Percentiles rank a stretch among this genome's conserved stretches.
Evolutionary conservation across 768 basidiomycete genomes (phyloP).

Genomic region (Phanerodontia chrysosporium): DNA sequence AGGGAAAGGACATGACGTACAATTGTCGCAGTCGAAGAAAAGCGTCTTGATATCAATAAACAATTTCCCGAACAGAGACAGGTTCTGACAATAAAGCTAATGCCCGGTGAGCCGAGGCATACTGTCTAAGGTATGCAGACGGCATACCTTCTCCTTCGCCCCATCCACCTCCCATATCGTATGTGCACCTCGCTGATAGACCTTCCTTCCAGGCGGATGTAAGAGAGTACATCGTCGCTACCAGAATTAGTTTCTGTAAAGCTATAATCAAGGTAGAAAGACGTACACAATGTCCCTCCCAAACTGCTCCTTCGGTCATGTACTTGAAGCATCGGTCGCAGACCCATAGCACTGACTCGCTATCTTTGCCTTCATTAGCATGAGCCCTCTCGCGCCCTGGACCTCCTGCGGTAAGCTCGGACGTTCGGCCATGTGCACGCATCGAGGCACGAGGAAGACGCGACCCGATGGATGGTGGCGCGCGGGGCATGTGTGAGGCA

Average conservation of each 20-base stretch:
- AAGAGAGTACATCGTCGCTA: slow-evolving; percentile 65
- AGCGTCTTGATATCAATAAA: slow-evolving; percentile 98
- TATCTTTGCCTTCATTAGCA: slow-evolving; percentile 34
- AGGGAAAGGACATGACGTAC: slow-evolving; percentile 38
- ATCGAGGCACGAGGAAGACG: slow-evolving; percentile 27
- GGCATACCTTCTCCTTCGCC: slow-evolving; percentile 73
- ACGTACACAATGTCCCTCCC: slow-evolving; percentile 67
- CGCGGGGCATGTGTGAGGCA: slow-evolving; percentile 35
- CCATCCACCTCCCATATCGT: slow-evolving; percentile 97
- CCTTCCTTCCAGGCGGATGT: slow-evolving; percentile 83
- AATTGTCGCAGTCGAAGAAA: slow-evolving; percentile 86
- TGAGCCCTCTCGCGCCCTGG: slow-evolving; percentile 33
- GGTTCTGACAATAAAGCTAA: slow-evolving; percentile 93
- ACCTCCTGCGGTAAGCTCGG: slow-evolving; percentile 66
- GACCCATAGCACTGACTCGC: slow-evolving; percentile 66
- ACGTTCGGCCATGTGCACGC: slow-evolving; percentile 68
- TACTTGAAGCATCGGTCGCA: slow-evolving; percentile 98
- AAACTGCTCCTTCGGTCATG: slow-evolving; percentile 68
- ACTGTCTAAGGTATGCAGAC: too few species aligned
- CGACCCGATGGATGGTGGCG: slow-evolving; percentile 28
- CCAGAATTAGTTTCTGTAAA: slow-evolving; percentile 11
- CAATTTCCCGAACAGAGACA: slow-evolving; percentile 95
- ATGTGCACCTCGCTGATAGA: slow-evolving; percentile 86
- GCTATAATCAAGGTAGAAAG: not conserved
- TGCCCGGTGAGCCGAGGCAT: slow-evolving; percentile 2